Evolutionary conservation across 2,329 filamentous ascomycete genomes (phyloP), one percentile per base, ranked within the genome.

Genomic region (Sphaerostilbella broomeana): DNA sequence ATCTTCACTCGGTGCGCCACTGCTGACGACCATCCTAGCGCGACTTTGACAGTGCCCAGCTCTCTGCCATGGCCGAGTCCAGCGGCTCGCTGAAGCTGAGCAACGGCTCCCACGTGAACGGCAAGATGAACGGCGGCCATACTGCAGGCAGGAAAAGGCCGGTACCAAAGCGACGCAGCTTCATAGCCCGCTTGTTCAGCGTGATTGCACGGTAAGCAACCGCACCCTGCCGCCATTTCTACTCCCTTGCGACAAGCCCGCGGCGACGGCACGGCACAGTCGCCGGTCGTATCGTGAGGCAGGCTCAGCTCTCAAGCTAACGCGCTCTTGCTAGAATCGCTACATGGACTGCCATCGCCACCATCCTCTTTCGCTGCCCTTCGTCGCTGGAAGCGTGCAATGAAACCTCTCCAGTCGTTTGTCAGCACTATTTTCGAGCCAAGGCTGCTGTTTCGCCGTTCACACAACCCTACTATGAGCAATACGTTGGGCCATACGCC

Each of bases 341-440:
- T 42, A 83, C 86, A 15, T 98, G 90, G 90, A 94, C 92, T 59
- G 74, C 81, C 24, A 79, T 97, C 48, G 62, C 88, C 45, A 92
- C 84, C 17, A 67, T 92, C 40, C 64, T 90, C 43, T 84, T 98
- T 59, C 78, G 82, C 45, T 98, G 90, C 60, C 90, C 90, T 10
- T 69, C 79, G 3, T 77, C 76, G 7, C 64, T 81, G 44, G 74
- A 81, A 19, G 72, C 77, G 18, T 76, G 92, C 54, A 75, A 77
- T 52, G 76, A 83, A 18, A 64, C 72, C 20, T 85, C 86, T 2
- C 85, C 89, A 1, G 73, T 68, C 47, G 75, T 97, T 46, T 98
- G 92, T 74, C 81, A 81, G 55, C 81, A 85, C 8, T 95, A 95
- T 72, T 73, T 83, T 67, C 63, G 79, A 64, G 51, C 79, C 68